These are phyloP conservation scores for Sphaerobolus stellatus DNA, from an alignment of 1,284 basidiomycete species.

Conservation along the genomic window DNA sequence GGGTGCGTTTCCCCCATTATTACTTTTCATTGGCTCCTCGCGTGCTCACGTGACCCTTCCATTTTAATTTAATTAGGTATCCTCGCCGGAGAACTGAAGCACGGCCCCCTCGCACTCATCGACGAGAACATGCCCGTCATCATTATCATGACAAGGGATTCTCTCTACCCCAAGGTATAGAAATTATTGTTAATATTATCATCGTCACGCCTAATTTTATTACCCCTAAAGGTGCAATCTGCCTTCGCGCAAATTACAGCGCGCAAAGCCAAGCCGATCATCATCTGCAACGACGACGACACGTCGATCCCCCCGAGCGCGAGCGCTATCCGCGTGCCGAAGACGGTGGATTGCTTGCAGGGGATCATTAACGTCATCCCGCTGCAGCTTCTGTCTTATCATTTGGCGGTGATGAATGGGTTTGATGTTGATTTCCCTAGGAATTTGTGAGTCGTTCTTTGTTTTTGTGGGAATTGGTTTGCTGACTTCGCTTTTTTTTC, in stretches of 20 bases:
- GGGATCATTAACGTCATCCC: conserved; percentile 97
- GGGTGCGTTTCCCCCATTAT: conserved; percentile 43
- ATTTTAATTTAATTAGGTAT: conserved; percentile 54
- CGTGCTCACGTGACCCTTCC: conserved; percentile 1
- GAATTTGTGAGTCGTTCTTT: conserved; percentile 68
- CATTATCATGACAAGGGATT: conserved; percentile 99
- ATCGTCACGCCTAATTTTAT: background rate
- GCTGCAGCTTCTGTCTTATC: conserved; percentile 94
- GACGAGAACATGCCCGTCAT: conserved; percentile 99
- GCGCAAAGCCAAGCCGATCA: conserved; percentile 93
- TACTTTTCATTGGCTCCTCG: background rate
- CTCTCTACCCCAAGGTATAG: conserved; percentile 86
- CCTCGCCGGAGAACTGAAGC: conserved; percentile 97
- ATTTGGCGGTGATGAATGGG: conserved; percentile 92
- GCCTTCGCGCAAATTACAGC: conserved; percentile 97
- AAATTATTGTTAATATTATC: background rate
- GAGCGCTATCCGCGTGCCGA: conserved; percentile 90
- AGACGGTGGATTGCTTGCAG: conserved; percentile 94
- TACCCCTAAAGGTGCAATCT: conserved; percentile 63
- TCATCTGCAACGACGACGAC: conserved; percentile 96
- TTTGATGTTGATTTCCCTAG: conserved; percentile 99
- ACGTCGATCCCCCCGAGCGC: conserved; percentile 71
- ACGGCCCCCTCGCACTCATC: conserved; percentile 95
- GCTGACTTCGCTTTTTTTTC: conserved; percentile 13
- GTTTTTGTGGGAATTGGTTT: conserved; percentile 9